Evolutionary conservation across 352 stramenopile genomes (phyloP).

Genomic region (Phytophthora kernoviae): DNA sequence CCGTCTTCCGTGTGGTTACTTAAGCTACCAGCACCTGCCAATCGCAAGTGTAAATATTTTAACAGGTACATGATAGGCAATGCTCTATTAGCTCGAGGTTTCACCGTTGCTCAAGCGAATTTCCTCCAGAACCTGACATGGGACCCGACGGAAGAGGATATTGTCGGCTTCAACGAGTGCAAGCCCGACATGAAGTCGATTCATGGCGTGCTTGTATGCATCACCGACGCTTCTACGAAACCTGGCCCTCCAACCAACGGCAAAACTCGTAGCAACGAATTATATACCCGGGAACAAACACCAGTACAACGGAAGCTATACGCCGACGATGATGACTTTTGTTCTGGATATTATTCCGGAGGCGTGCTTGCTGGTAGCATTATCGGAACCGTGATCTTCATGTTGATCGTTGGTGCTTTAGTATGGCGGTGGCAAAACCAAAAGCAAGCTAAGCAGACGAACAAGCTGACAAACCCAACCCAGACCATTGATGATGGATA

Average conservation of each 20-base stretch:
- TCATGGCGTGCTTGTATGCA: slow-evolving; percentile 12
- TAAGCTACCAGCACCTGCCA: no score
- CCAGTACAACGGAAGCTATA: slow-evolving; percentile 12
- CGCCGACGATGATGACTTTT: slow-evolving; percentile 6
- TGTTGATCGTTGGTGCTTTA: slow-evolving; percentile 5
- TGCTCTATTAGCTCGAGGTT: slow-evolving; percentile 4
- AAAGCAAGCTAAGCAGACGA: background rate
- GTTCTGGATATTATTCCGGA: slow-evolving; percentile 10
- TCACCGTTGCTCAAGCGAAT: slow-evolving; percentile 10
- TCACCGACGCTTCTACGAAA: background rate
- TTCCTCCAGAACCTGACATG: slow-evolving; percentile 13
- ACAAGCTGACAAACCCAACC: background rate
- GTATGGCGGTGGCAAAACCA: slow-evolving; percentile 15
- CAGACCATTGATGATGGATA: background rate
- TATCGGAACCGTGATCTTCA: slow-evolving; percentile 10
- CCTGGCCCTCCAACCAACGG: background rate
- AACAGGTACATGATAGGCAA: slow-evolving; percentile 15
- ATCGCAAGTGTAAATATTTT: no score
- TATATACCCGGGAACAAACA: background rate
- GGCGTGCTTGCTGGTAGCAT: slow-evolving; percentile 17
- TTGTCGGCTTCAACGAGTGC: background rate
- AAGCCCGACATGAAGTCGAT: slow-evolving; percentile 4
- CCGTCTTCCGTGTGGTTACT: background rate
- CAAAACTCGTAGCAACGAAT: background rate
- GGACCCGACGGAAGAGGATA: slow-evolving; percentile 19